Evolutionary conservation across 108 stramenopile species (phyloP).

Genomic region (Discostella stelligeroides): DNA sequence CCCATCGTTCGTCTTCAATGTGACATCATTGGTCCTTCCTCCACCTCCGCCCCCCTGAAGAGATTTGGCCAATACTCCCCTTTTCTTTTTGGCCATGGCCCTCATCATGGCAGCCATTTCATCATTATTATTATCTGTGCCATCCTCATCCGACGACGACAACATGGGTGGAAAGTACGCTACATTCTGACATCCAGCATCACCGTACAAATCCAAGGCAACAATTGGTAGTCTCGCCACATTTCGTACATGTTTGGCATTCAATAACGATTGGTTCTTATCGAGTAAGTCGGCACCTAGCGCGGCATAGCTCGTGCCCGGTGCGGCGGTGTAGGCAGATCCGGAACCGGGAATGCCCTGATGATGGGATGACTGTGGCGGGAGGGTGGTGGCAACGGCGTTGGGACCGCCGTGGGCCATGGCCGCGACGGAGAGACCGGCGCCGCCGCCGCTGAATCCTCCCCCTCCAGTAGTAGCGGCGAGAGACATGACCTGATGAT

Average conservation of each 20-base stretch:
- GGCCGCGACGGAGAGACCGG: constrained; percentile 65
- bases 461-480: constrained; percentile 66
- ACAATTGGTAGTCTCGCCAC: constrained; percentile 66
- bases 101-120: constrained; percentile 30
- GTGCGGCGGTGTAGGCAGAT: constrained; percentile 39
- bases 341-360: constrained; percentile 30
- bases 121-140: constrained; percentile 28
- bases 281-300: constrained; percentile 78
- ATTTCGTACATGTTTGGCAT: constrained; percentile 55
- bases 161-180: constrained; percentile 76
- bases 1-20: constrained; percentile 53
- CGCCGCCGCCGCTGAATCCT: constrained; percentile 56
- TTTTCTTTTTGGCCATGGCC: constrained; percentile 15
- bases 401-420: constrained; percentile 59
- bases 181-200: constrained; percentile 32
- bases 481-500: constrained; percentile 63
- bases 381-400: constrained; percentile 38
- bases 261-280: constrained; percentile 62
- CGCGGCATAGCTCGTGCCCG: constrained; percentile 47
- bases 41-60: constrained; percentile 13
- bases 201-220: constrained; percentile 77
- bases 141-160: constrained; percentile 20
- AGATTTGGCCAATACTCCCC: constrained; percentile 12
- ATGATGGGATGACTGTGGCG: constrained; percentile 30
- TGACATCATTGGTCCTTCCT: constrained; percentile 21